A percentile compares a stretch with the other conserved stretches of the same genome.
These are phyloP conservation scores for Tetrahymena thermophila DNA, from an alignment of 73 alveolate genomes.

Conservation along the genomic window DNA sequence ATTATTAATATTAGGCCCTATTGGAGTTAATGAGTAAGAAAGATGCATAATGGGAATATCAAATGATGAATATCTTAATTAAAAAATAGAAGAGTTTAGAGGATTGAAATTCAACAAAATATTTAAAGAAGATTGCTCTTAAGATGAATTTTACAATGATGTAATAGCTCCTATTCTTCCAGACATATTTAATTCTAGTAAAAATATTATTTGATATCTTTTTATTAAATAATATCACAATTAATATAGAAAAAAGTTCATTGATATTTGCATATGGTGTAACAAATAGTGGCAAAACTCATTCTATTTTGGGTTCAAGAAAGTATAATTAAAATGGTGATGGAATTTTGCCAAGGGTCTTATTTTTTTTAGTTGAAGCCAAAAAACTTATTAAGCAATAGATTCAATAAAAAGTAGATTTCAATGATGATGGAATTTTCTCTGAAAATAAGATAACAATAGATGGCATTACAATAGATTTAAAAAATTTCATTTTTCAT, in stretches of 20 bases:
- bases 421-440: slow-evolving; percentile 43
- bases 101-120: background rate
- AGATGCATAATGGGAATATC: background rate
- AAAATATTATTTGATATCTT: background rate
- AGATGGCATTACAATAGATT: background rate
- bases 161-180: background rate
- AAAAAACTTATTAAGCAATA: slow-evolving; percentile 6
- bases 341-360: slow-evolving; percentile 60
- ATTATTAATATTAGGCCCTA: background rate
- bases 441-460: background rate
- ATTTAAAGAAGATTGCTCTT: background rate
- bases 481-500: background rate
- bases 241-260: slow-evolving; percentile 7
- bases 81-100: background rate
- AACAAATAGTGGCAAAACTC: slow-evolving; percentile 97
- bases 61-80: background rate
- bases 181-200: background rate
- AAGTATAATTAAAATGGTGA: slow-evolving; percentile 21
- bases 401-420: background rate
- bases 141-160: background rate
- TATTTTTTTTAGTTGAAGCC: slow-evolving; percentile 34
- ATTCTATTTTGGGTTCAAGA: slow-evolving; percentile 78
- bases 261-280: slow-evolving; percentile 94
- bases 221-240: background rate
- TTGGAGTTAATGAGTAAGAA: background rate